Percentiles rank a stretch among this genome's conserved stretches.
Conservation (phyloP, 352 stramenopile species). For the Phytophthora hybrid region DNA sequence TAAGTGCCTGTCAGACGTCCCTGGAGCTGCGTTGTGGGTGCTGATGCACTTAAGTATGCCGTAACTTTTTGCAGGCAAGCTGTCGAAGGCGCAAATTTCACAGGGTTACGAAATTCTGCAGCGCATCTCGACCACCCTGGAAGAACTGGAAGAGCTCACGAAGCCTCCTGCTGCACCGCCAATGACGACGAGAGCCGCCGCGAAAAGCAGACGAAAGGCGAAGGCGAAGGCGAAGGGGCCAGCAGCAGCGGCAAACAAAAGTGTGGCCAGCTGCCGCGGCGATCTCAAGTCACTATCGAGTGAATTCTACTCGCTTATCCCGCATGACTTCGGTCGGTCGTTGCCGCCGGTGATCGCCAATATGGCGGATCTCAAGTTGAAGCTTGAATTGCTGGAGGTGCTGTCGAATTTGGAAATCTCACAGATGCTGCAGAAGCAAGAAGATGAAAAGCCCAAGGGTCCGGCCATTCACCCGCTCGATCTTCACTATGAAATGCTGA, state of each 20-base stretch:
- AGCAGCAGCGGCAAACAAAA: constrained; percentile 24
- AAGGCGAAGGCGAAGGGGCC: constrained; percentile 39
- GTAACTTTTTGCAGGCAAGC: constrained; percentile 37
- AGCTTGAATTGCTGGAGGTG: constrained; percentile 69
- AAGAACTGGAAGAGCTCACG: constrained; percentile 48
- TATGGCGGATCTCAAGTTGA: constrained; percentile 66
- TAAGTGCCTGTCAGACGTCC: constrained; percentile 1
- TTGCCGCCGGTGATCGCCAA: constrained; percentile 60
- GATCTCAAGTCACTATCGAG: constrained; percentile 66
- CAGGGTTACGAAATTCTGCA: constrained; percentile 68
- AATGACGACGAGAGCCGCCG: constrained; percentile 26
- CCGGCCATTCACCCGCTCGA: constrained; percentile 55
- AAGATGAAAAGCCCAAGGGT: constrained; percentile 30
- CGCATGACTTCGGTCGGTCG: constrained; percentile 69
- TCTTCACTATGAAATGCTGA: constrained; percentile 61
- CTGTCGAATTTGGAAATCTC: constrained; percentile 72
- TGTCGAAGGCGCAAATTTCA: constrained; percentile 71
- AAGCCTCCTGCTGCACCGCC: constrained; percentile 27
- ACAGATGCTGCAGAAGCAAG: constrained; percentile 55
- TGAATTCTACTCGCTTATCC: constrained; percentile 79
- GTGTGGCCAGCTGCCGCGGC: constrained; percentile 33
- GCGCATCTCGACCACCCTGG: constrained; percentile 49
- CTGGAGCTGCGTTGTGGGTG: neutral
- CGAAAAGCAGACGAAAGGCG: constrained; percentile 33
- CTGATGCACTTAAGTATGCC: neutral